A percentile compares a stretch with the other conserved stretches of the same genome.
phyloP scores from a whole-genome alignment of 2,329 filamentous ascomycete genomes.

The Diaporthe velutina region DNA sequence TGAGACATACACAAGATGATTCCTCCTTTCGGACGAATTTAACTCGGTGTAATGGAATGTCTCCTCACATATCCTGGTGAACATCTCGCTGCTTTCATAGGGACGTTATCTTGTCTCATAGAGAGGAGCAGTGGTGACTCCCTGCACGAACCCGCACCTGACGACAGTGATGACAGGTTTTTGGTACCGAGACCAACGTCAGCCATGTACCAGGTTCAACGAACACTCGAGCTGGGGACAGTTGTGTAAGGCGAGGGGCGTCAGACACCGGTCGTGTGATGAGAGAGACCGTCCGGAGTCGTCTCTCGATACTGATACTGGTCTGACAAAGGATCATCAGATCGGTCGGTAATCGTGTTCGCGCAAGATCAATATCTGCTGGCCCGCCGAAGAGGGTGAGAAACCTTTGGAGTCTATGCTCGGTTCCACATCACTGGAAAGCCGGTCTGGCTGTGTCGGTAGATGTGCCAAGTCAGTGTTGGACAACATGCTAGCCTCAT shows the following conservation, averaged over 20 bases:
- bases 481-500: not conserved
- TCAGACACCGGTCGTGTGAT: not conserved
- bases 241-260: not conserved
- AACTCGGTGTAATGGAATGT: not conserved
- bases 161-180: not conserved
- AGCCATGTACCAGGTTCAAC: not conserved
- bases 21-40: not conserved
- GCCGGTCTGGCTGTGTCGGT: not conserved
- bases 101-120: not conserved
- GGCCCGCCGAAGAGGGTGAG: not conserved
- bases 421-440: not conserved
- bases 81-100: not conserved
- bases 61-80: not conserved
- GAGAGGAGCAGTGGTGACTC: not conserved
- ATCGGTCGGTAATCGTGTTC: not conserved
- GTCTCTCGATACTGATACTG: too few relatives aligned
- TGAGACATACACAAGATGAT: not conserved
- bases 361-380: not conserved
- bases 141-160: not conserved
- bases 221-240: not conserved
- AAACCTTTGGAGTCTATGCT: too few relatives aligned
- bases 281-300: not conserved
- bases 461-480: not conserved
- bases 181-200: conserved; percentile 3
- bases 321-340: not conserved